Evolutionary conservation across 2,329 filamentous ascomycete species (phyloP), one percentile per base, ranked within the genome.

Genomic region (Arthrobotrys entomopaga): DNA sequence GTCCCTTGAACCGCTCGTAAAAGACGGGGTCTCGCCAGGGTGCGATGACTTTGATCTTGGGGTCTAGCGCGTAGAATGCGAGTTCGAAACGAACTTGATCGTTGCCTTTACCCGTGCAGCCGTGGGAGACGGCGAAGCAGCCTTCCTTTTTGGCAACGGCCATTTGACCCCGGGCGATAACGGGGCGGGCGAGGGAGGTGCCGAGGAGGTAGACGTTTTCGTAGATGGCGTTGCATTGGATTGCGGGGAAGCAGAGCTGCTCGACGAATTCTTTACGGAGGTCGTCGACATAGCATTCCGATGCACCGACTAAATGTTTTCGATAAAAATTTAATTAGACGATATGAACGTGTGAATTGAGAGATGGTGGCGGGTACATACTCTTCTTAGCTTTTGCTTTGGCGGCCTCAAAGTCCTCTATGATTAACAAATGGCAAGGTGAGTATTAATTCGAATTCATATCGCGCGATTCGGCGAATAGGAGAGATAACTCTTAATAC

Each of bases 221-320:
- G 81, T 89, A 90, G 81, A 88, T 87, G 76, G 87, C 87, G 77
- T 89, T 88, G 83, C 88, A 91, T 82, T 92, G 90, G 76, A 95
- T 87, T 75, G 91, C 91, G 60, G 87, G 89, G 86, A 89, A 93
- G 84, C 89, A 90, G 50, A 95, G 85, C 84, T 94, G 87, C 78
- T 93, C 90, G 77, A 95, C 87, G 79, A 95, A 93, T 82, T 92
- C 89, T 78, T 85, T 85, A 79, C 88, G 87, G 64, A 94, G 85
- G 81, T 95, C 87, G 76, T 84, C 82, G 70, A 86, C 83, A 80
- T 85, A 82, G 81, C 78, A 83, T 49, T 77, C 77, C 15, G 48
- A 75, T 24, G 78, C 78, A 49, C 78, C 78, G 50, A 79, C 75
- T 77, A 42, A 16, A 40, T 22, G 2, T 29, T 52, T 49, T 42